Conservation (phyloP, 75 land plant species). For the Pinus tabuliformis region DNA sequence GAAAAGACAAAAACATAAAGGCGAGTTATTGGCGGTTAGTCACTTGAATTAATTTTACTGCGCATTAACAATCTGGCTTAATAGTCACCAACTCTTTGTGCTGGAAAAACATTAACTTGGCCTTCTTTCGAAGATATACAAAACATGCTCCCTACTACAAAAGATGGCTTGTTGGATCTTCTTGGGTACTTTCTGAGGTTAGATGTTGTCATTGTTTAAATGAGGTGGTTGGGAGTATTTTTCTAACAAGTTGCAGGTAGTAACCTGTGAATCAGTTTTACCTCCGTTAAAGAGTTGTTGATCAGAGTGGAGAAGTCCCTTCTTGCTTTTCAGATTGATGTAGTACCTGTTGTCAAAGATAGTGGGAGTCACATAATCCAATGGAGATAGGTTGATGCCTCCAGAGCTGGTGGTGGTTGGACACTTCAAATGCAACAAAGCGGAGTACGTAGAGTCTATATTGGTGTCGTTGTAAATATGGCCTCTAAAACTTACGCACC, state of each 20-base stretch:
- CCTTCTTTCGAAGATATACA: too few species aligned
- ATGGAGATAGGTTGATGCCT: conserved; percentile 9
- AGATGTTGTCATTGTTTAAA: too few species aligned
- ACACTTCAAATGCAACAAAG: conserved; percentile 13
- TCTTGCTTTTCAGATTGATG: conserved; percentile 9
- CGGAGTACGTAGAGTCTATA: conserved; percentile 7
- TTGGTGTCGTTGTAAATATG: conserved; percentile 28
- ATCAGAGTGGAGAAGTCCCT: conserved; percentile 38
- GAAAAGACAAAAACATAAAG: too few species aligned
- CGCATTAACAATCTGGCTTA: too few species aligned
- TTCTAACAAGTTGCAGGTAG: neutral
- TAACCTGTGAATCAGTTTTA: conserved; percentile 2
- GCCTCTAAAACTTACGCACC: conserved; percentile 21
- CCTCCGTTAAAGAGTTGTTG: conserved; percentile 16
- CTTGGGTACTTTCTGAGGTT: too few species aligned
- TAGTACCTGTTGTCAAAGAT: conserved; percentile 31
- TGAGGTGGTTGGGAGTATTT: too few species aligned
- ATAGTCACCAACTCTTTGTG: too few species aligned
- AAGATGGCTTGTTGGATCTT: too few species aligned
- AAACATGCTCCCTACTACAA: too few species aligned
- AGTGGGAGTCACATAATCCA: conserved; percentile 25
- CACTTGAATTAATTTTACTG: too few species aligned
- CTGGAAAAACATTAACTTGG: too few species aligned
- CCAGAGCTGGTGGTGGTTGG: conserved; percentile 7
- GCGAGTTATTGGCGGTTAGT: too few species aligned